Percentiles rank a stretch among this genome's conserved stretches.
Evolutionary conservation across 1,139 yeast species (phyloP).

Genomic region (Pichiaceae sp.): DNA sequence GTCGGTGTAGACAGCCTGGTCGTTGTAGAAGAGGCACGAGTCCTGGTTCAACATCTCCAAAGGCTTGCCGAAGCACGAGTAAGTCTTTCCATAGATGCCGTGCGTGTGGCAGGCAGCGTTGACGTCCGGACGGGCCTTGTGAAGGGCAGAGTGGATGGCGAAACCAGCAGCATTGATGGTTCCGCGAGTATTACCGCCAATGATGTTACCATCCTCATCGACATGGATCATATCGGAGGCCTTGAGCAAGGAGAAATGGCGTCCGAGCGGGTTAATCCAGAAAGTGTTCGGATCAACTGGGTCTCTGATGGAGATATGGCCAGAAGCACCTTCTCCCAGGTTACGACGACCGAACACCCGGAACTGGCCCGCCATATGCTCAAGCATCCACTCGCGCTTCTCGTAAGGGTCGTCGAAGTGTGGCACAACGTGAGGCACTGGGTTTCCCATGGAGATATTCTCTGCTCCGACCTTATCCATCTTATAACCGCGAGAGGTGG

Average conservation of each 20-base stretch:
- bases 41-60: conserved; percentile 76
- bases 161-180: conserved; percentile 75
- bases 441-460: conserved; percentile 35
- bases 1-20: conserved; percentile 52
- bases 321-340: conserved; percentile 65
- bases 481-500: conserved; percentile 26
- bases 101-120: conserved; percentile 77
- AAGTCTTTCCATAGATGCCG: conserved; percentile 64
- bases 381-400: conserved; percentile 50
- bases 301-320: conserved; percentile 70
- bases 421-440: conserved; percentile 28
- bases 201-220: conserved; percentile 56
- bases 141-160: conserved; percentile 66
- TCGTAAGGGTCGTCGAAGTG: conserved; percentile 35
- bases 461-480: conserved; percentile 30
- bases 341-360: conserved; percentile 66
- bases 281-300: conserved; percentile 60
- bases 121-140: conserved; percentile 69
- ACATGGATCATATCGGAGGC: conserved; percentile 69
- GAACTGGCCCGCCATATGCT: conserved; percentile 76
- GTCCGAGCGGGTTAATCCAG: conserved; percentile 71
- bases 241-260: conserved; percentile 57
- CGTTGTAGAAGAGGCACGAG: conserved; percentile 54
- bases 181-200: conserved; percentile 27
- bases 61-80: conserved; percentile 57